Evolutionary conservation across 2,329 filamentous ascomycete species (phyloP).

Genomic region (Colletotrichum lupini): DNA sequence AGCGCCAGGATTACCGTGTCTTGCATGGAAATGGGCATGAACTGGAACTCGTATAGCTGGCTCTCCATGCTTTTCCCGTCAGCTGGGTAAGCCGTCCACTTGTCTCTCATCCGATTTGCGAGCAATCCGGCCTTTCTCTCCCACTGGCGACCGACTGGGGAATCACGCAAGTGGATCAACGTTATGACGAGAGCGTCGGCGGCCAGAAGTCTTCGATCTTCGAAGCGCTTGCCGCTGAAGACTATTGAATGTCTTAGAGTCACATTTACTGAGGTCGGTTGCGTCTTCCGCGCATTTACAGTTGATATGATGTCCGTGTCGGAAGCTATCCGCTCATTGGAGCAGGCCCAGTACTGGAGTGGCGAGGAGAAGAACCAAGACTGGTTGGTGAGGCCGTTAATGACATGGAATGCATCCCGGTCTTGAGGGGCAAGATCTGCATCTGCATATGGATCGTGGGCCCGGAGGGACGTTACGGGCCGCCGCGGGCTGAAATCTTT

Average conservation of each 20-base stretch:
- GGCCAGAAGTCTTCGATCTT: slow-evolving; percentile 73
- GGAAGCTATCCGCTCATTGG: slow-evolving; percentile 62
- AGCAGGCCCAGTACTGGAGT: slow-evolving; percentile 83
- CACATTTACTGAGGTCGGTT: slow-evolving; percentile 76
- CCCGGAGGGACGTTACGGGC: slow-evolving; percentile 36
- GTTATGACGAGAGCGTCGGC: slow-evolving; percentile 85
- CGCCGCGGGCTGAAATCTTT: slow-evolving; percentile 62
- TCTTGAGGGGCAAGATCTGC: slow-evolving; percentile 54
- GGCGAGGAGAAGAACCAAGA: slow-evolving; percentile 88
- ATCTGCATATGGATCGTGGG: slow-evolving; percentile 45
- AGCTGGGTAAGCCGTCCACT: slow-evolving; percentile 74
- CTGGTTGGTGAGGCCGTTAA: slow-evolving; percentile 69
- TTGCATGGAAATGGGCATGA: slow-evolving; percentile 75
- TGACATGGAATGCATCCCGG: slow-evolving; percentile 67
- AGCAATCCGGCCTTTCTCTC: slow-evolving; percentile 67
- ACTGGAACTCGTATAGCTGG: slow-evolving; percentile 82
- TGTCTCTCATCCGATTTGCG: slow-evolving; percentile 57
- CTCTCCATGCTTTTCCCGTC: slow-evolving; percentile 65
- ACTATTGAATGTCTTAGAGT: slow-evolving; percentile 82
- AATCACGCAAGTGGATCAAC: slow-evolving; percentile 74
- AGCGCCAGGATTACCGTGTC: slow-evolving; percentile 73
- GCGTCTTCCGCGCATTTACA: slow-evolving; percentile 72
- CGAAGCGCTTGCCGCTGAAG: slow-evolving; percentile 83
- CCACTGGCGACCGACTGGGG: slow-evolving; percentile 74
- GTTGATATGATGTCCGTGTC: slow-evolving; percentile 75